Base-by-base conservation (phyloP, 768 basidiomycete species). In the Lentinula aciculospora region DNA sequence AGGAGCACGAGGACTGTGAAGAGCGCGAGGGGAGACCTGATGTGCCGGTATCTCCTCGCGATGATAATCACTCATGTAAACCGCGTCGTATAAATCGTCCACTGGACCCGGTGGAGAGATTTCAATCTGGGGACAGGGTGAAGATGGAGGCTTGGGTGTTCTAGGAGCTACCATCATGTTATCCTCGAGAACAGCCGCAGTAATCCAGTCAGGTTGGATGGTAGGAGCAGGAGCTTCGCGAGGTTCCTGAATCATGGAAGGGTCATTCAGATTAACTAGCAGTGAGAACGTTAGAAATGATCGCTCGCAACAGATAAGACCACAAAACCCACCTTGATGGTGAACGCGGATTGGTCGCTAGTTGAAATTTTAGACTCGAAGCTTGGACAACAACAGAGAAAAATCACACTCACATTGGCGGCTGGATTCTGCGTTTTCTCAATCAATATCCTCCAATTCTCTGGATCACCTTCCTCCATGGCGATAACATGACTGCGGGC, bases 401-500 rank as follows among this genome's bases (percentile, higher is more conserved):
- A n/a, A 9, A 21, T 10, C 12, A 21, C 31, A 17, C 57, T 58
- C 27, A 48, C 47, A 45, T 17, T 25, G 5, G 34, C 49, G n/a
- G 25, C 51, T 4, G 48, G 42, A 53, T 58, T 51, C 15, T 27
- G 36, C n/a, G 13, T 57, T 57, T 34, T 37, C 28, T 59, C 48
- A 21, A 42, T 17, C 13, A 60, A 13, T 8, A 61, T 59, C 50
- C 70, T 64, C 70, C 71, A 72, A 23, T 67, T 63, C 47, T 65
- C 64, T 5, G 71, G 70, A 50, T 71, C 66, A 28, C 71, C 71
- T 48, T 69, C 70, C 27, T 60, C 59, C 59, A 61, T 61, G 15
- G 67, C 65, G 36, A 71, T 69, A 28, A 67, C 47, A 65, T 72
- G 68, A 4, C 68, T 70, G 29, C 60, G 66, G 17, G 68, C 57